Conservation (phyloP, 23 red algal species). For the Gracilaria gracilis region DNA sequence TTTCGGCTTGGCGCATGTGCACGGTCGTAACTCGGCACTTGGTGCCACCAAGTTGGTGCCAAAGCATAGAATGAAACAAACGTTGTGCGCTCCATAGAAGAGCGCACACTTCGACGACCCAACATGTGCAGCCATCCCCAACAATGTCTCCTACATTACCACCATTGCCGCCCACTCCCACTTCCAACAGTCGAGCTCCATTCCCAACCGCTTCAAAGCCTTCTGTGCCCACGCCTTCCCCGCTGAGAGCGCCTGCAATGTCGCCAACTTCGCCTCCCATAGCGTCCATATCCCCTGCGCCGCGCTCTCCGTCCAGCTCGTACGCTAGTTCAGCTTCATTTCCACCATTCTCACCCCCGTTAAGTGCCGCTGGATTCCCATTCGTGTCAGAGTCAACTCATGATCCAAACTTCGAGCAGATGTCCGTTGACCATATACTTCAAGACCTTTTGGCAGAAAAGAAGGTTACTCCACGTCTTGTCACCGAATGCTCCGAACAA, state of each 20-base stretch:
- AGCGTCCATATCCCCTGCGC: neutral
- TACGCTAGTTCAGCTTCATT: neutral
- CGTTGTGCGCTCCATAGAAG: too few relatives aligned
- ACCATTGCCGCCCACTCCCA: neutral
- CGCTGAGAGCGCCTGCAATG: neutral
- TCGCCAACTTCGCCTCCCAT: neutral
- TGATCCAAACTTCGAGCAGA: conserved; percentile 17
- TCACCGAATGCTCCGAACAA: conserved; percentile 5
- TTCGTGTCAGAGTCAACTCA: neutral
- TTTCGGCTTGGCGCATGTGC: too few relatives aligned
- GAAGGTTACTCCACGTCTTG: conserved; percentile 1
- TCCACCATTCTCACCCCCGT: neutral
- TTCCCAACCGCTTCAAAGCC: neutral
- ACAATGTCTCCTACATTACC: neutral
- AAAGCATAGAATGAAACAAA: too few relatives aligned
- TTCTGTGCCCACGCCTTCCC: neutral
- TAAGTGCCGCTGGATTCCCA: neutral
- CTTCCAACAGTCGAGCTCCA: neutral
- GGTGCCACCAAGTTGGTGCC: too few relatives aligned
- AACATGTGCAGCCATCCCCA: neutral
- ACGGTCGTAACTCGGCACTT: too few relatives aligned
- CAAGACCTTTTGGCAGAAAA: conserved; percentile 13
- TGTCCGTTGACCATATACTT: neutral
- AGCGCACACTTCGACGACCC: too few relatives aligned
- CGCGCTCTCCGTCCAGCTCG: neutral